Base-by-base conservation (phyloP, 2,329 filamentous ascomycete species). In the Colletotrichum lindemuthianum region DNA sequence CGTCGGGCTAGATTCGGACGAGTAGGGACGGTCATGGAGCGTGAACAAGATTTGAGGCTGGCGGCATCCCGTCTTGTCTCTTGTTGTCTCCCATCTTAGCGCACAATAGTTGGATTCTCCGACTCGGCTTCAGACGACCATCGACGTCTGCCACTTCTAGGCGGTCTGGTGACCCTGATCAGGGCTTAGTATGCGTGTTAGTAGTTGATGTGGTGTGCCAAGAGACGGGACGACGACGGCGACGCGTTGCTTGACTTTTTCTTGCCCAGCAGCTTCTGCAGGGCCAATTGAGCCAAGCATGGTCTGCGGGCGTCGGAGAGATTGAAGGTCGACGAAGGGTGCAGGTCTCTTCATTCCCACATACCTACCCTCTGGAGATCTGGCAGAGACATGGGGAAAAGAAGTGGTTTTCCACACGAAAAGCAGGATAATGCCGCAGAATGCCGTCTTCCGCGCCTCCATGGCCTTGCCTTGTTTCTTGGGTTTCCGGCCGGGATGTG, bases 401-500 rank as follows among this genome's bases (percentile, higher is more conserved):
- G 4, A 24, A 4, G 24, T 24, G 24, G 24, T 24, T 24, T 24
- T 24, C 5, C 24, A 24, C 24, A 24, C 24, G 4, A 24, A 24
- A 24, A 24, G 43, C 49, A n/a, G 34, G 6, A 65, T 65, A 65
- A 65, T 65, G 58, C 61, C 61, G 41, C 61, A 65, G 6, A 33
- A 10, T 60, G 33, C 39, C 33, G 37, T 39, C 12, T 54, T 37
- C 60, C 37, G 55, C 33, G 39, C 49, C 16, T 54, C 45, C 13
- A 50, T n/a, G 49, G 32, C 49, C n/a, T 48, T 49, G 49, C 49
- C 45, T 33, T 60, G 60, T 24, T 15, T 10, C 12, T 4, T 1
- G 24, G 24, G 24, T 24, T 15, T 45, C 33, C 15, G 36, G 49
- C 59, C 43, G 11, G 55, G 11, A 39, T n/a, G 6, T 41, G 12